Percentiles rank a stretch among this genome's conserved stretches.
Evolutionary conservation across 805 yeast genomes (phyloP).

Genomic region (Priceomyces castillae): DNA sequence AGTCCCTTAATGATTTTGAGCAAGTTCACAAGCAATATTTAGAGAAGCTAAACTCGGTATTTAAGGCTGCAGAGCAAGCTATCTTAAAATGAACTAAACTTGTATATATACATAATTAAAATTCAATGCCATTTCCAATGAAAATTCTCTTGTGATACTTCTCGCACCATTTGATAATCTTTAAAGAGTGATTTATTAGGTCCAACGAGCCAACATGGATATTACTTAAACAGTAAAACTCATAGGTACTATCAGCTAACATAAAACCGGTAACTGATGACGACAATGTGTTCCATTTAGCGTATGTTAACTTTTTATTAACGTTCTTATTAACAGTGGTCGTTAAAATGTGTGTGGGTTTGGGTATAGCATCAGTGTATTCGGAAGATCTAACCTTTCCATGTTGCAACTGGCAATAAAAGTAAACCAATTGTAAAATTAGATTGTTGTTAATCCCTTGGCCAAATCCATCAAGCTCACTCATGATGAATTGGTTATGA

Average conservation of each 20-base stretch:
- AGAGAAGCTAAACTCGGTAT: constrained; percentile 53
- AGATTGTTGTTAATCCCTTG: constrained; percentile 22
- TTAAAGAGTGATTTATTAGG: constrained; percentile 58
- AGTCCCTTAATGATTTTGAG: constrained; percentile 61
- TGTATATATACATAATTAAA: constrained; percentile 11
- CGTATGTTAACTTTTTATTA: constrained; percentile 45
- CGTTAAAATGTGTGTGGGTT: constrained; percentile 16
- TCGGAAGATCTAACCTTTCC: constrained; percentile 17
- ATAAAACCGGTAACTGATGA: constrained; percentile 32
- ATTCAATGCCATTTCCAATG: constrained; percentile 69
- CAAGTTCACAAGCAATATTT: constrained; percentile 63
- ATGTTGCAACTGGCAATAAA: constrained; percentile 29
- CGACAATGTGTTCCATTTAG: constrained; percentile 35
- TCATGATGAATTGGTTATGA: constrained; percentile 62
- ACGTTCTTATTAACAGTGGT: constrained; percentile 14
- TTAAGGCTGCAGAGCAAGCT: constrained; percentile 56
- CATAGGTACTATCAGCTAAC: constrained; percentile 32
- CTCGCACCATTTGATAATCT: constrained; percentile 73
- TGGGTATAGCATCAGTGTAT: constrained; percentile 1
- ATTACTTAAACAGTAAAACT: constrained; percentile 37
- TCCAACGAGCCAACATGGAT: constrained; percentile 53
- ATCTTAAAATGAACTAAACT: constrained; percentile 28
- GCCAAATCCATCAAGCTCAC: constrained; percentile 25
- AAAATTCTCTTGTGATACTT: constrained; percentile 68
- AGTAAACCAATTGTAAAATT: constrained; percentile 37